Evolutionary conservation across 768 basidiomycete genomes (phyloP).

Genomic region (Tricholoma furcatifolium): DNA sequence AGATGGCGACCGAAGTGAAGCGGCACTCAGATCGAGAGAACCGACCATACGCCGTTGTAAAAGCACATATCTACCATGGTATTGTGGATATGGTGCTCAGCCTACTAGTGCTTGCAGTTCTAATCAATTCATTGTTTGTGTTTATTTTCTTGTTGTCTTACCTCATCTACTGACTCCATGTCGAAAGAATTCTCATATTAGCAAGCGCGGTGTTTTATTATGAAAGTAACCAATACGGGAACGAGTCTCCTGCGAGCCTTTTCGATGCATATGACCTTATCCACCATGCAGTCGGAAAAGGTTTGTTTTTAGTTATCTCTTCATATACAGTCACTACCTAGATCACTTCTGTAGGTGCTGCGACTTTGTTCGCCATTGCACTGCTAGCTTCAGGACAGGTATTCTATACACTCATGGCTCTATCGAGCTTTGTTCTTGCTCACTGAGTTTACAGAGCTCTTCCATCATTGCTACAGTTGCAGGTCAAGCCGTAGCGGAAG

Average conservation of each 20-base stretch:
- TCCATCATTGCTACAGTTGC: slow-evolving; percentile 88
- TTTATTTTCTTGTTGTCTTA: slow-evolving; percentile 10
- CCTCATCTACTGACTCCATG: slow-evolving; percentile 1
- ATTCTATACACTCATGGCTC: slow-evolving; percentile 4
- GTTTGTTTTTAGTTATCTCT: slow-evolving; percentile 34
- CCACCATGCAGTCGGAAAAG: slow-evolving; percentile 59
- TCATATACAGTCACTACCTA: neutral
- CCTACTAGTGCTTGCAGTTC: slow-evolving; percentile 80
- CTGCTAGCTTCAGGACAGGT: slow-evolving; percentile 82
- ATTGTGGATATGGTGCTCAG: slow-evolving; percentile 65
- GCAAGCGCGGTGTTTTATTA: slow-evolving; percentile 81
- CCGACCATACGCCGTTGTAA: slow-evolving; percentile 52
- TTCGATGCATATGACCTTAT: slow-evolving; percentile 86
- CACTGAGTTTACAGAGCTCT: slow-evolving; percentile 50
- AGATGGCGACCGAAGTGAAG: slow-evolving; percentile 32
- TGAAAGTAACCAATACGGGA: slow-evolving; percentile 26
- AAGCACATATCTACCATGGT: slow-evolving; percentile 63
- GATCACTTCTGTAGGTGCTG: slow-evolving; percentile 52
- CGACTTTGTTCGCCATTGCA: slow-evolving; percentile 85
- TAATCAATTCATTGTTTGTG: slow-evolving; percentile 80
- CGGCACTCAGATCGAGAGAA: slow-evolving; percentile 58
- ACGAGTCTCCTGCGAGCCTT: slow-evolving; percentile 58
- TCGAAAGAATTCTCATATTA: slow-evolving; percentile 71
- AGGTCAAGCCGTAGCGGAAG: slow-evolving; percentile 89
- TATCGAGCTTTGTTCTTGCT: neutral